Percentiles rank a stretch among this genome's conserved stretches.
phyloP scores from a whole-genome alignment of 2,329 filamentous ascomycete genomes.

The Xenoacremonium recifei region DNA sequence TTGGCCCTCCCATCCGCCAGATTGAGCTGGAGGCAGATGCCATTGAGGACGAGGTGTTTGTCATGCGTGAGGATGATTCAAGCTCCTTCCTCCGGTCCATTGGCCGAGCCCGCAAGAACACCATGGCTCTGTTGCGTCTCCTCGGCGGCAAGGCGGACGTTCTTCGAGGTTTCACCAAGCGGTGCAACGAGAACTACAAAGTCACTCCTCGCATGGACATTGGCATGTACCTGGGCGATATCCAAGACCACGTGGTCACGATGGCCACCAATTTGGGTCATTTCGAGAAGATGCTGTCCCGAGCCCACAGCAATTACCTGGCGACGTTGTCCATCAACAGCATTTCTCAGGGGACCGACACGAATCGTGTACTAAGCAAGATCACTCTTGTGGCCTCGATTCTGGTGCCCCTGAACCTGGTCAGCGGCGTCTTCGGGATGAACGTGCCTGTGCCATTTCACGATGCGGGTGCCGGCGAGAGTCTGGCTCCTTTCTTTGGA shows the following conservation, averaged over 20 bases:
- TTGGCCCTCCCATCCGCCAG: conserved; percentile 83
- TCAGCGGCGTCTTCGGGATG: conserved; percentile 87
- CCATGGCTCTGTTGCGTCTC: conserved; percentile 88
- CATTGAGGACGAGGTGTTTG: conserved; percentile 95
- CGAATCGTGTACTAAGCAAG: conserved; percentile 88
- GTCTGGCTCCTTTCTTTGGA: conserved; percentile 55
- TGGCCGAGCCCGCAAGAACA: conserved; percentile 87
- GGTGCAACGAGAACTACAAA: conserved; percentile 96
- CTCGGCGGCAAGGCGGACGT: conserved; percentile 98
- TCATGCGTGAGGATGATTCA: conserved; percentile 86
- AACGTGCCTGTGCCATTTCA: conserved; percentile 73
- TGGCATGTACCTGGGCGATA: conserved; percentile 92
- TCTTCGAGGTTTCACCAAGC: conserved; percentile 94
- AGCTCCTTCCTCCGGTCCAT: conserved; percentile 84
- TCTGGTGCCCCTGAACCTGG: conserved; percentile 91
- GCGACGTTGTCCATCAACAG: conserved; percentile 92
- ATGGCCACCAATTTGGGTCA: conserved; percentile 97
- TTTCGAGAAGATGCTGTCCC: conserved; percentile 95
- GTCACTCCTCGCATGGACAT: conserved; percentile 96
- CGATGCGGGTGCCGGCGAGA: conserved; percentile 43
- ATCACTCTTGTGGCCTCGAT: conserved; percentile 93
- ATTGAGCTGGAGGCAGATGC: conserved; percentile 86
- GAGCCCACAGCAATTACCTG: conserved; percentile 93
- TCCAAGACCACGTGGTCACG: conserved; percentile 98
- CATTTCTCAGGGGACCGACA: conserved; percentile 81